Evolutionary conservation across 2,329 filamentous ascomycete species (phyloP), one percentile per base, ranked within the genome.

Genomic region (Grosmannia huntii): DNA sequence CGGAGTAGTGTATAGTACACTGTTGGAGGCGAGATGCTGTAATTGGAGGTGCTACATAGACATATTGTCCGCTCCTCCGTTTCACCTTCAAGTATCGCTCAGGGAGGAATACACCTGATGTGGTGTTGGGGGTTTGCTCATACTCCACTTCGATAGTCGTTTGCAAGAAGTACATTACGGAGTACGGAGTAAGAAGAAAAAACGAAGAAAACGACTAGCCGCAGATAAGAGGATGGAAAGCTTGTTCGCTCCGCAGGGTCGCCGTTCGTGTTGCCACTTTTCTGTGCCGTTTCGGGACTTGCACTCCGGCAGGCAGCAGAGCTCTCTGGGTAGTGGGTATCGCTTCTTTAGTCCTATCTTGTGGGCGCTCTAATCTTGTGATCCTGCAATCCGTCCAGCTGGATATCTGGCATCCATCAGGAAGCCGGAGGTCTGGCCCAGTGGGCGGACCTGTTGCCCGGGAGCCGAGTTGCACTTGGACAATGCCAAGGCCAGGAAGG

Each of bases 401-500:
- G 31, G 9, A 33, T 33, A 33, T 33, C 31, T 2, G 23, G 19
- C 16, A 11, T 12, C n/a, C 44, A 56, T 16, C 11, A 56, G 41
- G 55, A 36, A 14, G 28, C 28, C 55, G 28, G 48, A 51, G 55
- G 19, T 31, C 3, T 57, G 55, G 55, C 55, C 27, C 2, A 36
- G 28, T 56, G 55, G 48, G 55, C 19, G 10, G 46, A 44, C 23
- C 48, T 51, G 44, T 33, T 46, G 9, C 33, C 19, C 4, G 57
- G 44, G 12, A 59, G 46, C 53, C 2, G 53, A 56, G 31, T 3
- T 56, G 6, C 14, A 25, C 2, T 23, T 48, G 6, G 53, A 52
- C 25, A 46, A 59, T 27, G 14, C 51, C 19, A 16, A 33, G 46
- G 27, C 28, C 2, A 16, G 9, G 21, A 10, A 66, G 54, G 64